phyloP scores from a whole-genome alignment of 1,284 basidiomycete species.

The Cryptococcus jaspeensis region DNA sequence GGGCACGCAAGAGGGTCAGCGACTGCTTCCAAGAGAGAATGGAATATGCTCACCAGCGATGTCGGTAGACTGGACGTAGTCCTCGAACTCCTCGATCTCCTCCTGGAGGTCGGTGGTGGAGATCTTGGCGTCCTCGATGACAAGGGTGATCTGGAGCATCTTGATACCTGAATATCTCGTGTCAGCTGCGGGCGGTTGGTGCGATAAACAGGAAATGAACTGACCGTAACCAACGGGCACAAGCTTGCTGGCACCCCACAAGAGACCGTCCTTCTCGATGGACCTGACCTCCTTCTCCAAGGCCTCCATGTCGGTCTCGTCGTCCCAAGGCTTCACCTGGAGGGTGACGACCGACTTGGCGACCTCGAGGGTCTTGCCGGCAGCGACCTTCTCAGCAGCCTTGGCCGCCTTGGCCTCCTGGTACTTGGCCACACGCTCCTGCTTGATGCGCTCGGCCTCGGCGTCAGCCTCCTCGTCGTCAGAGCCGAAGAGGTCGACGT shows the following conservation, averaged over 20 bases:
- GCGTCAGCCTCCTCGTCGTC: conserved; percentile 78
- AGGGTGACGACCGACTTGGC: conserved; percentile 84
- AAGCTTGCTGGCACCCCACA: conserved; percentile 84
- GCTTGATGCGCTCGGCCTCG: conserved; percentile 92
- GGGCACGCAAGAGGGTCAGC: conserved; percentile 1
- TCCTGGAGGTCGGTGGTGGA: conserved; percentile 94
- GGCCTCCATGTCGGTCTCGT: conserved; percentile 93
- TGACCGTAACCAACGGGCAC: conserved; percentile 74
- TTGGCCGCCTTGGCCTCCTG: conserved; percentile 90
- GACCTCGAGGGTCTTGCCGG: conserved; percentile 61
- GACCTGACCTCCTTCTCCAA: conserved; percentile 82
- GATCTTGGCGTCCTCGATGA: conserved; percentile 87
- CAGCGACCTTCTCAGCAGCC: conserved; percentile 57
- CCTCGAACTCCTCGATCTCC: conserved; percentile 80
- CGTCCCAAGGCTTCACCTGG: conserved; percentile 99
- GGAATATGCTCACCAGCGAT: conserved; percentile 58
- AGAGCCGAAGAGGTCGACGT: conserved; percentile 87
- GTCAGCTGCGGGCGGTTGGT: conserved; percentile 1
- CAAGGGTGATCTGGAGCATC: conserved; percentile 91
- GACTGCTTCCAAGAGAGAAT: neutral
- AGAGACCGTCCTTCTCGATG: conserved; percentile 85
- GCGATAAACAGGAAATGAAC: conserved; percentile 3
- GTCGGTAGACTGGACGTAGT: conserved; percentile 94
- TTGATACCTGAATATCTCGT: conserved; percentile 61
- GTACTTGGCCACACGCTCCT: conserved; percentile 92